These are phyloP conservation scores for Russula sp. DNA, from an alignment of 768 basidiomycete genomes.

Conservation along the genomic window DNA sequence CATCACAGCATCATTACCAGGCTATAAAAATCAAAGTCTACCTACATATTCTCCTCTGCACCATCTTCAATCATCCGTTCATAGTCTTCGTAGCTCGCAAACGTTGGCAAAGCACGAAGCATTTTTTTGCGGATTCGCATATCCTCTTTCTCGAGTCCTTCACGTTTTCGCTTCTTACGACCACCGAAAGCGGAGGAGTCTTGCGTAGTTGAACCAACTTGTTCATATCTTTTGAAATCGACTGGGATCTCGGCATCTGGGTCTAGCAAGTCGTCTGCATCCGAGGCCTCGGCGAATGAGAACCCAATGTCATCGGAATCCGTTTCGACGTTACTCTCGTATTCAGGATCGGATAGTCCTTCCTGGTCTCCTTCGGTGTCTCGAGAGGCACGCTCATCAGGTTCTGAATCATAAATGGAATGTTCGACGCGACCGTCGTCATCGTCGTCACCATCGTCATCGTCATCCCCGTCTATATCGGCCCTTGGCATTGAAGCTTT, in stretches of 20 bases:
- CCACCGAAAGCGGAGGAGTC: slow-evolving; percentile 50
- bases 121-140: slow-evolving; percentile 56
- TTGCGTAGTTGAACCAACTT: slow-evolving; percentile 40
- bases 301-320: slow-evolving; percentile 31
- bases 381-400: slow-evolving; percentile 33
- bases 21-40: background rate
- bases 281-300: slow-evolving; percentile 57
- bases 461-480: slow-evolving; percentile 27
- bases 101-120: slow-evolving; percentile 60
- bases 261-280: slow-evolving; percentile 62
- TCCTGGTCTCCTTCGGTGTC: slow-evolving; percentile 22
- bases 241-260: slow-evolving; percentile 48
- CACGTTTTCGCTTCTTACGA: slow-evolving; percentile 38
- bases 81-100: slow-evolving; percentile 84
- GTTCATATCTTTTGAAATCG: slow-evolving; percentile 55
- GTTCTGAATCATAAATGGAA: slow-evolving; percentile 25
- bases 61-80: slow-evolving; percentile 77
- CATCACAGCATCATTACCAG: background rate
- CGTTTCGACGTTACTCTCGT: slow-evolving; percentile 22
- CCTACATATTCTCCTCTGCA: slow-evolving; percentile 56
- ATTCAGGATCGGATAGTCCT: slow-evolving; percentile 24
- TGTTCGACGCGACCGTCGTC: slow-evolving; percentile 8
- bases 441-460: slow-evolving; percentile 25
- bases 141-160: slow-evolving; percentile 33
- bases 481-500: slow-evolving; percentile 71